Evolutionary conservation across 306 rosid species (phyloP).

Genomic region (Casuarina equisetifolia): DNA sequence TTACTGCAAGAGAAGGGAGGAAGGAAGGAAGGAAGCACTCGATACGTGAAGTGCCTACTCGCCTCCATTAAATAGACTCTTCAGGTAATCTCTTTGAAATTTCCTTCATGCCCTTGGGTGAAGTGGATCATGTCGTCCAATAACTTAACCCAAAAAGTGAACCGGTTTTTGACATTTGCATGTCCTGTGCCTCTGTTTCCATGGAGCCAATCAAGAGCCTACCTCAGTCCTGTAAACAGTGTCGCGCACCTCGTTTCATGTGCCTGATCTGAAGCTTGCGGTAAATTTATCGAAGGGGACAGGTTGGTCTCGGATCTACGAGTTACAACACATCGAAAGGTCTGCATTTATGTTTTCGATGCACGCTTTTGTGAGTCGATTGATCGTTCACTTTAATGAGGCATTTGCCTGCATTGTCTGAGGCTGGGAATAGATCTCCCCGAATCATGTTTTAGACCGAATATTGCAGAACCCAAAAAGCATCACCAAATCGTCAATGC

Average conservation of each 20-base stretch:
- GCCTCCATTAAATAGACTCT: conserved; percentile 11
- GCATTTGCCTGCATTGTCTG: neutral
- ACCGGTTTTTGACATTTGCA: neutral
- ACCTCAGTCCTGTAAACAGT: neutral
- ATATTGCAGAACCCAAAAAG: neutral
- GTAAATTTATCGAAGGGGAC: neutral
- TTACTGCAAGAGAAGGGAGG: neutral
- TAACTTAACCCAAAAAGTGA: neutral
- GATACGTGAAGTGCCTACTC: neutral
- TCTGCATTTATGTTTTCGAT: neutral
- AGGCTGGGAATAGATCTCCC: neutral
- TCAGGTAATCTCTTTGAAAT: neutral
- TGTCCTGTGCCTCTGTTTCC: neutral
- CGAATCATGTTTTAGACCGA: neutral
- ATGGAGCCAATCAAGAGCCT: neutral
- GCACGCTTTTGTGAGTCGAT: too few relatives aligned
- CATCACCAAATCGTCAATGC: neutral
- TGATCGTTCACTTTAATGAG: neutral
- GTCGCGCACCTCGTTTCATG: neutral
- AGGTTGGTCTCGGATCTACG: neutral
- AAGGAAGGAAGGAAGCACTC: too few relatives aligned
- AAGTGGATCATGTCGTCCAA: neutral
- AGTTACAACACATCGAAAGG: neutral
- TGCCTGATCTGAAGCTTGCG: neutral
- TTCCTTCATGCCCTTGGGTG: neutral